Conservation (phyloP, 2,329 filamentous ascomycete species). For the Ascochyta clinopodiicola region DNA sequence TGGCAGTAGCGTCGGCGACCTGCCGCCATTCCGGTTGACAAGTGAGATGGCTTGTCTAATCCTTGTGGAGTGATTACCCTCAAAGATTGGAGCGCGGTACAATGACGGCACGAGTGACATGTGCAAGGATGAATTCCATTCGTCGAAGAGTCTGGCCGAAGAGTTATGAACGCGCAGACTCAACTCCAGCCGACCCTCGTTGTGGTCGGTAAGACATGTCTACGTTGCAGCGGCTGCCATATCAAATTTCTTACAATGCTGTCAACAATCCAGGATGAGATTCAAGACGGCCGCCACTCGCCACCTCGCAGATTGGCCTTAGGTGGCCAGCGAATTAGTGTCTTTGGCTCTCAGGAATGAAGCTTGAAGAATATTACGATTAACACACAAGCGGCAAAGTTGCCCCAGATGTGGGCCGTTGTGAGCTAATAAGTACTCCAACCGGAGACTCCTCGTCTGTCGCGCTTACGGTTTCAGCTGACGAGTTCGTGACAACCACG, state of each 20-base stretch:
- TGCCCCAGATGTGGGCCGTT: neutral
- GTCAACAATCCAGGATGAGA: neutral
- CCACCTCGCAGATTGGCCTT: neutral
- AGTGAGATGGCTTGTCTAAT: neutral
- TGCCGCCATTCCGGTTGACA: neutral
- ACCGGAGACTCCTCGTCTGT: constrained; percentile 3
- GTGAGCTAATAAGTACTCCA: neutral
- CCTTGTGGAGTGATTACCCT: neutral
- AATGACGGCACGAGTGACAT: neutral
- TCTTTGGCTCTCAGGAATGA: neutral
- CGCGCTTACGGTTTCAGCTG: constrained; percentile 12
- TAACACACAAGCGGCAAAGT: neutral
- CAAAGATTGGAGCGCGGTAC: neutral
- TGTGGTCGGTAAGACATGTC: neutral
- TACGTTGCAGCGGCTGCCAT: neutral
- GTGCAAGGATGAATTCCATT: neutral
- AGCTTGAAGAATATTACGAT: neutral
- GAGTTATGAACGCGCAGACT: neutral
- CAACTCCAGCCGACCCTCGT: no score
- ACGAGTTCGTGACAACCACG: neutral
- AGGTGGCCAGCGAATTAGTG: neutral
- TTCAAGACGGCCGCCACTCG: neutral
- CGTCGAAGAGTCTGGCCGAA: neutral
- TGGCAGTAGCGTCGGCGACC: neutral
- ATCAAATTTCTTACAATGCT: neutral